A percentile compares a stretch with the other conserved stretches of the same genome.
Conservation (phyloP, 2,329 filamentous ascomycete genomes). For the Fusarium torulosum region DNA sequence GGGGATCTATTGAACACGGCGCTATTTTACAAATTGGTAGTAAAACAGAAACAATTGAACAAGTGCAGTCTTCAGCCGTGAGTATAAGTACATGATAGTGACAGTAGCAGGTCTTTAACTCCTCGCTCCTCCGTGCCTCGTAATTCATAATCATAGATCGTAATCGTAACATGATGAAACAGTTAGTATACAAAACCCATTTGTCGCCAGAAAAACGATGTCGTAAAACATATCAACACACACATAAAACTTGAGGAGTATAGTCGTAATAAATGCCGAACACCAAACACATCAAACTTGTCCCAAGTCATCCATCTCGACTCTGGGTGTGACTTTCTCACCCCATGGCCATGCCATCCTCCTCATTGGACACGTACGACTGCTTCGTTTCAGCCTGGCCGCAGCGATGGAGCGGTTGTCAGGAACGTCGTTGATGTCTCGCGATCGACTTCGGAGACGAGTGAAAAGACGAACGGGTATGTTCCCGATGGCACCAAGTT, state of each 20-base stretch:
- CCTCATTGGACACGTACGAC: conserved; percentile 9
- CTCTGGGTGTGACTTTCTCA: neutral
- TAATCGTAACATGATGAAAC: conserved; percentile 1
- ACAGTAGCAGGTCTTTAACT: conserved; percentile 2
- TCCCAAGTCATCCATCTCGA: conserved; percentile 29
- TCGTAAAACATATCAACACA: conserved; percentile 3
- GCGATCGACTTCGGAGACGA: conserved; percentile 20
- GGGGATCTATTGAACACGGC: neutral
- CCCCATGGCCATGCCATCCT: conserved; percentile 28
- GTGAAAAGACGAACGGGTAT: conserved; percentile 12
- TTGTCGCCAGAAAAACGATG: neutral
- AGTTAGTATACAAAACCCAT: neutral
- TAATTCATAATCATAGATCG: conserved; percentile 15
- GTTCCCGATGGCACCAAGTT: conserved; percentile 27
- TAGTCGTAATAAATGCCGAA: conserved; percentile 8
- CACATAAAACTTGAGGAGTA: neutral
- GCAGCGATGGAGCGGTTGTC: conserved; percentile 40
- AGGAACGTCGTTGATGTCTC: conserved; percentile 33
- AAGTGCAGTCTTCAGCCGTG: neutral
- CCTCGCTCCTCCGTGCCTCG: conserved; percentile 5
- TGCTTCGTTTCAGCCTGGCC: conserved; percentile 13
- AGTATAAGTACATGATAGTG: conserved; percentile 13
- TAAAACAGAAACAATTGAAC: neutral
- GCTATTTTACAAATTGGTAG: neutral
- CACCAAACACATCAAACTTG: conserved; percentile 21